Evolutionary conservation across 2,329 filamentous ascomycete species (phyloP), one percentile per base, ranked within the genome.

Genomic region (Ophiostoma triangulosporum): DNA sequence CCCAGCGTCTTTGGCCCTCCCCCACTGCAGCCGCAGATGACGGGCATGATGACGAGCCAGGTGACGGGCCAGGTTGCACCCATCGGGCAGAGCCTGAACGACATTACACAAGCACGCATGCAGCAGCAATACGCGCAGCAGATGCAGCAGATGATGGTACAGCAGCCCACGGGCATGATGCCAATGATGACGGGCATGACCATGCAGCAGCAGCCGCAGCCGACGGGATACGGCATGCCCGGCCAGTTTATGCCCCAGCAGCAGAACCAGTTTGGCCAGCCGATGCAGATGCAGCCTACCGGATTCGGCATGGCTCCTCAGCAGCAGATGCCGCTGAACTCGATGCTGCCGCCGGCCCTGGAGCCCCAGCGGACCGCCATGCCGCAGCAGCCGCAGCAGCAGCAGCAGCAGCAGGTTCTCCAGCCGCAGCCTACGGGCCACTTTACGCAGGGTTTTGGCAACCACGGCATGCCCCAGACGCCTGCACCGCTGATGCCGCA

Each of bases 1-100:
- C 81, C 81, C 46, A 89, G 77, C 66, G 76, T 74, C 4, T 93
- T 94, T 65, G 77, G 78, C 7, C 78, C 84, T 17, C 81, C 87
- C 50, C 82, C 87, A 15, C 69, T 96, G 60, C 84, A 90, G 64
- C 82, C 88, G 51, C 91, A 96, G 64, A 78, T 90, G 67, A 96
- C 93, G 5, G 89, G 91, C 8, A 74, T 78, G 52, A 78, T 90
- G 67, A 96, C 93, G 4, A 89, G 90, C 8, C 74, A 78, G 51
- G 51, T 52, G 57, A 68, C 59, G 56, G 62, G 70, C 71, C 81
- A 81, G 58, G 73, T 87, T 54, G 84, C 86, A 27, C 79, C 84
- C 29, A 77, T 80, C 3, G 87, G 88, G 12, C 86, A 91, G 66
- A 91, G 83, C 65, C 65, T 94, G 60, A 77, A 81, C 61, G 87